A percentile compares a stretch with the other conserved stretches of the same genome.
Conservation (phyloP, 176 grass and related monocot genomes). For the Carex scoparia region DNA sequence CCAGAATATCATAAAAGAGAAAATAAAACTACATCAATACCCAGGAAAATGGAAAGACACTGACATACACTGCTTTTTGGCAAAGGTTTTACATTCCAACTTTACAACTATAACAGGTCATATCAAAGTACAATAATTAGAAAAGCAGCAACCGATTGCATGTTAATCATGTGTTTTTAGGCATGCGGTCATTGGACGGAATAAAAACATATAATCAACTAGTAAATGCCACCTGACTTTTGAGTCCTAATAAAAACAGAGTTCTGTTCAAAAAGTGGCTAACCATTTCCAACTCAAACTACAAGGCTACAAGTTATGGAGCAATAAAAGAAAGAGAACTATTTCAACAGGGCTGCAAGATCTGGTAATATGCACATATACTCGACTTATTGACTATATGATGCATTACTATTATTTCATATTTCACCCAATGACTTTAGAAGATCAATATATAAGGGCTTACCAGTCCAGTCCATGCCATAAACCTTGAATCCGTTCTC, state of each 20-base stretch:
- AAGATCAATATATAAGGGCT: not conserved
- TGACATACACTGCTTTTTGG: not conserved
- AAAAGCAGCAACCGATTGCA: not conserved
- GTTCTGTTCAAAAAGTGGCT: not conserved
- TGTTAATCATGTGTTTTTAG: not conserved
- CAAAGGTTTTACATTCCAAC: not conserved
- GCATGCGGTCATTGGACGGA: not conserved
- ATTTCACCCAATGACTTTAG: not conserved
- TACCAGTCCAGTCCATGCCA: constrained; percentile 94
- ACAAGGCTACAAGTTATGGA: not conserved
- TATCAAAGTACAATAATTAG: not conserved
- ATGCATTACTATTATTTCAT: not conserved
- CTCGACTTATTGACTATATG: not conserved
- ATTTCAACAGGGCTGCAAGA: not conserved
- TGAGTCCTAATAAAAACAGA: not conserved
- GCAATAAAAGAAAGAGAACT: not conserved
- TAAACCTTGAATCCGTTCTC: constrained; percentile 79
- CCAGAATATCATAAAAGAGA: not conserved
- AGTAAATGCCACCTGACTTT: not conserved
- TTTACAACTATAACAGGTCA: not conserved
- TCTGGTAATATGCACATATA: not conserved
- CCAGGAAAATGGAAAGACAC: not conserved
- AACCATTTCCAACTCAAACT: not conserved
- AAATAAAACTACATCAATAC: constrained; percentile 1
- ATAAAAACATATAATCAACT: not conserved